phyloP scores from a whole-genome alignment of 2,329 filamentous ascomycete genomes.

The Cladosporium sp. region DNA sequence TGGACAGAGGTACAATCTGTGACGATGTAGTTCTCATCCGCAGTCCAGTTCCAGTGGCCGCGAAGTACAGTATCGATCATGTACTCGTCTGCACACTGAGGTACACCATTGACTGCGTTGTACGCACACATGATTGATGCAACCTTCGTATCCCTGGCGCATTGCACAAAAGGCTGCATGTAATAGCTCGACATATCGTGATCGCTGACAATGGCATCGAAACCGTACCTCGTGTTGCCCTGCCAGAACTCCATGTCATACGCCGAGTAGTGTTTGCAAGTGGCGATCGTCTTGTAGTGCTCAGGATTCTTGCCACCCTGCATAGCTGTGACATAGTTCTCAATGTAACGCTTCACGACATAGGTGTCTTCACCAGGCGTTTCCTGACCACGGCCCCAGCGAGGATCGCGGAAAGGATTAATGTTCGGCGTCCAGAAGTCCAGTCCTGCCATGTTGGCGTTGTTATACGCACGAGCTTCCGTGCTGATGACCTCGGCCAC shows the following conservation, averaged over 20 bases:
- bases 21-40: conserved; percentile 52
- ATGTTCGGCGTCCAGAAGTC: conserved; percentile 66
- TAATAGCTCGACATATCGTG: conserved; percentile 6
- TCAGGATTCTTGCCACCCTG: not conserved
- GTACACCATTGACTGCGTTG: conserved; percentile 49
- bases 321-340: conserved; percentile 8
- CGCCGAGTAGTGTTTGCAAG: conserved; percentile 9
- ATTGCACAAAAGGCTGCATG: conserved; percentile 11
- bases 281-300: conserved; percentile 9
- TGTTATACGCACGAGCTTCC: conserved; percentile 63
- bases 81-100: conserved; percentile 57
- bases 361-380: conserved; percentile 7
- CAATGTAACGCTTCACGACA: conserved; percentile 3
- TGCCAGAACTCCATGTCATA: conserved; percentile 6
- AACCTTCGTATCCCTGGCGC: conserved; percentile 7
- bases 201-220: conserved; percentile 3
- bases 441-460: conserved; percentile 52
- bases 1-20: conserved; percentile 60
- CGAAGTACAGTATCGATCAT: conserved; percentile 58
- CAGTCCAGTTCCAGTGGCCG: conserved; percentile 58
- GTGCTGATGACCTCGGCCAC: conserved; percentile 55
- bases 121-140: conserved; percentile 9
- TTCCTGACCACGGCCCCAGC: conserved; percentile 9
- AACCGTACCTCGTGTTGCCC: conserved; percentile 2
- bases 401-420: conserved; percentile 36